Evolutionary conservation across 352 stramenopile species (phyloP).

Genomic region (Globisporangium solare): DNA sequence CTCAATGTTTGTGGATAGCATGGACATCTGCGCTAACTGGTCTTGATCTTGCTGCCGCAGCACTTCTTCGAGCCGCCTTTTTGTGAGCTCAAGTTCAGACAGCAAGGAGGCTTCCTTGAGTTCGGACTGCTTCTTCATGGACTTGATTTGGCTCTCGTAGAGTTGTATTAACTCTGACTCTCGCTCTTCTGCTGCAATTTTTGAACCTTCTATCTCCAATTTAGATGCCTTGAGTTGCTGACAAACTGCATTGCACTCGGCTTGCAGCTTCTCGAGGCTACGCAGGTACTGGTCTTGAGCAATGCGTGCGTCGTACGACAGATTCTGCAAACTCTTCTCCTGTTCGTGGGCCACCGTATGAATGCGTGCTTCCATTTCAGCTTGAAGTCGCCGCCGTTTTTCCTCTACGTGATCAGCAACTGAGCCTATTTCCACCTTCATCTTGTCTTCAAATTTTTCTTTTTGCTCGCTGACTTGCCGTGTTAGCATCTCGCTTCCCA

Average conservation of each 20-base stretch:
- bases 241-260: slow-evolving; percentile 30
- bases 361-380: slow-evolving; percentile 25
- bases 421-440: slow-evolving; percentile 25
- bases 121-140: slow-evolving; percentile 15
- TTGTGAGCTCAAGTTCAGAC: slow-evolving; percentile 33
- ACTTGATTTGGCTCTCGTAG: slow-evolving; percentile 22
- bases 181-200: slow-evolving; percentile 30
- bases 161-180: slow-evolving; percentile 18
- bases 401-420: slow-evolving; percentile 18
- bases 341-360: slow-evolving; percentile 21
- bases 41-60: slow-evolving; percentile 61
- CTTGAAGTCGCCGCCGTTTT: slow-evolving; percentile 23
- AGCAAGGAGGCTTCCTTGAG: slow-evolving; percentile 16
- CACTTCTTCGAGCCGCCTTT: slow-evolving; percentile 40
- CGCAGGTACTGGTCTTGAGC: slow-evolving; percentile 53
- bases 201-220: slow-evolving; percentile 33
- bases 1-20: slow-evolving; percentile 42
- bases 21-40: slow-evolving; percentile 48
- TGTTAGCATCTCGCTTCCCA: slow-evolving; percentile 67
- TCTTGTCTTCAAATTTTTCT: slow-evolving; percentile 27
- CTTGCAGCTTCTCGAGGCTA: slow-evolving; percentile 43
- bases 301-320: slow-evolving; percentile 38
- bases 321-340: slow-evolving; percentile 21
- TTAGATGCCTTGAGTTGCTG: slow-evolving; percentile 23
- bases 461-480: slow-evolving; percentile 48